These are phyloP conservation scores for barrel medic (Medicago truncatula) DNA, from an alignment of 306 rosid species.

Conservation along the genomic window DNA sequence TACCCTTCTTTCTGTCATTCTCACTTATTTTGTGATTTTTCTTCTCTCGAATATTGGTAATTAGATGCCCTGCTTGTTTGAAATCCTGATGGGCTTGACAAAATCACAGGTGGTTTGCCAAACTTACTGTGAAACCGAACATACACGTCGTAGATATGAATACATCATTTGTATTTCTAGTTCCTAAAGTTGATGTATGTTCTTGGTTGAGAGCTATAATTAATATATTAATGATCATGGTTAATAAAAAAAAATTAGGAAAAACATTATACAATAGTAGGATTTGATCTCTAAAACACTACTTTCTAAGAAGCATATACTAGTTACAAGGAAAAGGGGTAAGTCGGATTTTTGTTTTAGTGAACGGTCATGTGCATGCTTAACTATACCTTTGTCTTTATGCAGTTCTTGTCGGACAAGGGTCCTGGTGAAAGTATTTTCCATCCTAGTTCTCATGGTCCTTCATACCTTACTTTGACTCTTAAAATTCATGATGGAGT, in stretches of 20 bases:
- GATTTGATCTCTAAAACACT: constrained; percentile 3
- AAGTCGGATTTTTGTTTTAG: neutral
- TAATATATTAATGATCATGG: neutral
- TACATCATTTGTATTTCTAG: constrained; percentile 20
- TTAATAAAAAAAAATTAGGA: neutral
- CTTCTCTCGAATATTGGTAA: constrained; percentile 1
- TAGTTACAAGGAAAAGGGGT: constrained; percentile 6
- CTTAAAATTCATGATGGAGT: constrained; percentile 94
- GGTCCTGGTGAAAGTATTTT: constrained; percentile 97
- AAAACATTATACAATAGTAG: neutral
- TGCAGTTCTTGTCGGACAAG: constrained; percentile 91
- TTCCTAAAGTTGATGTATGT: constrained; percentile 21
- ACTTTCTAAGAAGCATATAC: constrained; percentile 28
- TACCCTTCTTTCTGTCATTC: neutral
- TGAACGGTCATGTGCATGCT: constrained; percentile 15
- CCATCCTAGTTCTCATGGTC: constrained; percentile 98
- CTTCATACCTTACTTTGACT: constrained; percentile 85
- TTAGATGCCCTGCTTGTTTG: constrained; percentile 1
- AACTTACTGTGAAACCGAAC: too few species aligned
- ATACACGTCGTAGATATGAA: neutral
- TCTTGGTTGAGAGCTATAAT: constrained; percentile 4
- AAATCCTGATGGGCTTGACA: too few species aligned
- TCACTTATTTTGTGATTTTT: constrained; percentile 8
- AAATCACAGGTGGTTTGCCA: too few species aligned
- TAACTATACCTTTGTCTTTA: constrained; percentile 23